Evolutionary conservation across 106 monocot genomes (phyloP), one percentile per base, ranked within the genome.

Genomic region (Agapanthus africanus): DNA sequence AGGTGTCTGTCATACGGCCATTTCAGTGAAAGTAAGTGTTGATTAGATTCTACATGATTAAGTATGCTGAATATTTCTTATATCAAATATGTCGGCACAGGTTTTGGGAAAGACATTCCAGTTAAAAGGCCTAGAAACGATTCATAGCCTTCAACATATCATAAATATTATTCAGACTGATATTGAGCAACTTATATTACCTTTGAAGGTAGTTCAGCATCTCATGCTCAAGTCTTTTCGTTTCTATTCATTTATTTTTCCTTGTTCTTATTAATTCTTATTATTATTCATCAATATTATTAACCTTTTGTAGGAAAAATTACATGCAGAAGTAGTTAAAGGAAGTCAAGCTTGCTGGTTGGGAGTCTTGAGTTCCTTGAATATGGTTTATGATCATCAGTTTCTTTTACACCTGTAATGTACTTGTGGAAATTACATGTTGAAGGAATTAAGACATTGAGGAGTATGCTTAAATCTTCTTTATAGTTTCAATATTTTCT

Each of bases 1-100:
- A 79, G 72, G 71, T 77, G 74, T 63, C 77, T 78, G 85, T 71
- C 85, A 85, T n/a, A 80, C 81, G 81, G 67, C 81, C 22, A 18
- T 78, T 54, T 77, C 77, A 19, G 47, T 85, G 41, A 85, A 85
- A 47, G 85, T 81, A 59, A 66, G 69, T 47, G 9, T 41, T 22
- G 23, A 5, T 4, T 46, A 28, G 9, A 14, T 37, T 69, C 37
- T 23, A 15, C 39, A 63, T 51, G 50, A 35, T n/a, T 57, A 13
- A 35, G 61, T 31, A 37, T 62, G 27, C 18, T 56, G 15, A 41
- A 23, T 19, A 23, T 70, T 54, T 60, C 19, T 33, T 56, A 15
- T 28, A 34, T 4, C 23, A 37, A 21, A n/a, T 39, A 68, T 65
- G 46, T 54, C 33, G 13, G 21, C 54, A 70, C 57, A 85, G 85